These are phyloP conservation scores for Calonectria ilicicola DNA, from an alignment of 2,329 filamentous ascomycete genomes.

Conservation along the genomic window DNA sequence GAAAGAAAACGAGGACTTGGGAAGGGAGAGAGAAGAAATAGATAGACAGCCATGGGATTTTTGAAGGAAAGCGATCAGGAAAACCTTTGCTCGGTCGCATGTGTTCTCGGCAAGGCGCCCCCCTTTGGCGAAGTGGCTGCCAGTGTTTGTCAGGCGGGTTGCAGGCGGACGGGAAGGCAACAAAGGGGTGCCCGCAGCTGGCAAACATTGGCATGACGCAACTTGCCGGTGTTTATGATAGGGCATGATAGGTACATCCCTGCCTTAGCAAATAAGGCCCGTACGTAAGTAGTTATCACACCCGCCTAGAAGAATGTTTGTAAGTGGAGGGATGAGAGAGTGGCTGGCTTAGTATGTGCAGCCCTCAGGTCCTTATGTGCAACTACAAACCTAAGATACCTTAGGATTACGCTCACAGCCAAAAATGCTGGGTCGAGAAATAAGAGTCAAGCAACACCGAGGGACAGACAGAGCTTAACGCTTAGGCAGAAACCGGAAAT, in stretches of 20 bases:
- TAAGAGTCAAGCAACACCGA: too few relatives aligned
- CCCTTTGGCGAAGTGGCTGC: neutral
- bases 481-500: neutral
- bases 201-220: neutral
- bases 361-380: too few relatives aligned
- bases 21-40: neutral
- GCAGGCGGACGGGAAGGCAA: slow-evolving; percentile 9
- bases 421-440: too few relatives aligned
- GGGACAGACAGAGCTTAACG: neutral
- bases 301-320: too few relatives aligned
- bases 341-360: too few relatives aligned
- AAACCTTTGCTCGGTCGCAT: neutral
- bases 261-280: too few relatives aligned
- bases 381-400: too few relatives aligned
- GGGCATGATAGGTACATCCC: neutral
- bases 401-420: neutral
- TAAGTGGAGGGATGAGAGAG: too few relatives aligned
- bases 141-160: slow-evolving; percentile 15
- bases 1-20: neutral
- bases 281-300: too few relatives aligned
- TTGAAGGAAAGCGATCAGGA: neutral
- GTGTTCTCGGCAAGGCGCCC: neutral
- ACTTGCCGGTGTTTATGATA: neutral
- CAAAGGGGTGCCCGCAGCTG: neutral
- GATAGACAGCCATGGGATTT: neutral